phyloP scores from a whole-genome alignment of 2,329 filamentous ascomycete genomes.

The Colletotrichum kahawae region DNA sequence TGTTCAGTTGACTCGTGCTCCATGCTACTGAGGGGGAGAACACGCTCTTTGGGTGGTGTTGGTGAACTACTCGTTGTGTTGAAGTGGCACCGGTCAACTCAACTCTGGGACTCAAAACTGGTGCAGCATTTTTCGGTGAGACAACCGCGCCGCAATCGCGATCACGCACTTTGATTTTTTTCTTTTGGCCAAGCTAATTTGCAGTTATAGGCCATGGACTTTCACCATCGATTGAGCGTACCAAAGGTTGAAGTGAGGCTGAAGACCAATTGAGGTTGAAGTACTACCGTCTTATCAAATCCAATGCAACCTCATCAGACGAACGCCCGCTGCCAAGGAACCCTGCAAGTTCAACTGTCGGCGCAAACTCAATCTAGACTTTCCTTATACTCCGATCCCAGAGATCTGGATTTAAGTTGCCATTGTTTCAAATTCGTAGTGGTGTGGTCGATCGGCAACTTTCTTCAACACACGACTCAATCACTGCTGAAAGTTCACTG shows the following conservation, averaged over 20 bases:
- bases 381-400: not conserved
- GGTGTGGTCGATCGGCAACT: not conserved
- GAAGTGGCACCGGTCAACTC: not conserved
- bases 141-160: not conserved
- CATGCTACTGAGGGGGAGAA: not conserved
- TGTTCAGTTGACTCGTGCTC: not conserved
- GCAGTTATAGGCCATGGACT: not conserved
- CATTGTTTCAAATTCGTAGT: not conserved
- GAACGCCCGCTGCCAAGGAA: not conserved
- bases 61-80: not conserved
- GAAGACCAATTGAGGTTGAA: not conserved
- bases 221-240: not conserved
- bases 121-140: not conserved
- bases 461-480: not conserved
- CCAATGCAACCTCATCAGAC: not conserved
- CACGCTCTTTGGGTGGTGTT: not conserved
- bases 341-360: not conserved
- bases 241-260: not conserved
- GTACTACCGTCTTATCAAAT: not conserved
- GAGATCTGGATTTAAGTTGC: not conserved
- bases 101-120: not conserved
- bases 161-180: not conserved
- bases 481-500: not conserved
- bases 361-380: not conserved
- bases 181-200: not conserved